Base-by-base conservation (phyloP, 352 stramenopile genomes). In the Phytopythium helicoides region DNA sequence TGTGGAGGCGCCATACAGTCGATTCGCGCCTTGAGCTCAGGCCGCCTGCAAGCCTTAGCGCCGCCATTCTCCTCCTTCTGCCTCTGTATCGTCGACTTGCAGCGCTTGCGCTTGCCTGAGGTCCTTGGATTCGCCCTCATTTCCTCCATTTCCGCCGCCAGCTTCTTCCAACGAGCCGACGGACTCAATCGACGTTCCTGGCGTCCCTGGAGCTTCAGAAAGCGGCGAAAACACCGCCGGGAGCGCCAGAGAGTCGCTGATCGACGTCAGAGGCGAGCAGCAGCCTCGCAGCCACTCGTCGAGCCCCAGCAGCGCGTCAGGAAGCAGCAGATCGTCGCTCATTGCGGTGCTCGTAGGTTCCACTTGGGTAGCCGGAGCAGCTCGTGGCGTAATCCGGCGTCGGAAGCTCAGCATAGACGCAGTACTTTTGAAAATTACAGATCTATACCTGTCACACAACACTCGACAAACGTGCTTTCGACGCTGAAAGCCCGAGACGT, bases 11-110 rank as follows among this genome's bases (percentile, higher is more conserved):
- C n/a, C n/a, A n/a, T n/a, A n/a, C n/a, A n/a, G n/a, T n/a, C n/a
- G n/a, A n/a, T n/a, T n/a, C n/a, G n/a, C n/a, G n/a, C n/a, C n/a
- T n/a, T n/a, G n/a, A n/a, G n/a, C n/a, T n/a, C n/a, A n/a, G n/a
- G n/a, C n/a, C n/a, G n/a, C n/a, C n/a, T n/a, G n/a, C n/a, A n/a
- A n/a, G n/a, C n/a, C n/a, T n/a, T n/a, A n/a, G n/a, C n/a, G n/a
- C n/a, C n/a, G n/a, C n/a, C n/a, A n/a, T n/a, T 33, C 44, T 73
- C 60, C 26, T 70, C 64, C 37, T 73, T 71, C 50, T 66, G 58
- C 50, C 62, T 58, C 40, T 71, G 62, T 37, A 58, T 71, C 14
- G 62, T 64, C 34, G 53, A 67, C 35, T 71, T 71, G n/a, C 60
- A 64, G 38, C 48, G 41, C 21, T 71, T 71, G 11, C 34, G 16